Conservation (phyloP, 2,329 filamentous ascomycete genomes). For the Fusarium pseudoanthophilum region DNA sequence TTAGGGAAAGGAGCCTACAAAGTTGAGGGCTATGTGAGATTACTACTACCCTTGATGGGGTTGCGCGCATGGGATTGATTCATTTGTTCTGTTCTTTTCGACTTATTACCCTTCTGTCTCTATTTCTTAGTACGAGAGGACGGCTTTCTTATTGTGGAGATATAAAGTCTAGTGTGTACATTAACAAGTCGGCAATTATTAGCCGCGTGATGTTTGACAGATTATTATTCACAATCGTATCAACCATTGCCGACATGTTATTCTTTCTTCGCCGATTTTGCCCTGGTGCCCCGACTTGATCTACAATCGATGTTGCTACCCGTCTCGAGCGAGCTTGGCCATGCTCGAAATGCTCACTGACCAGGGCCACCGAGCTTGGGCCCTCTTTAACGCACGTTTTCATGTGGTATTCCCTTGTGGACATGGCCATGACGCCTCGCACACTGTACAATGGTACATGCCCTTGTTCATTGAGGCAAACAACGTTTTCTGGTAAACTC, state of each 20-base stretch:
- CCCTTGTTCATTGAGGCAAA: constrained; percentile 25
- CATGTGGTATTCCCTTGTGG: constrained; percentile 27
- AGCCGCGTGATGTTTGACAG: constrained; percentile 2
- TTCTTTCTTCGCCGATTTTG: not conserved
- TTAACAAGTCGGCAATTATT: constrained; percentile 17
- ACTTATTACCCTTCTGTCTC: constrained; percentile 30
- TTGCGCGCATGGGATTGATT: constrained; percentile 42
- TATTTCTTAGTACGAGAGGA: constrained; percentile 23
- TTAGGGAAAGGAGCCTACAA: constrained; percentile 44
- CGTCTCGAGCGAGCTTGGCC: not conserved
- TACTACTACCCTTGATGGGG: constrained; percentile 40
- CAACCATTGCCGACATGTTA: not conserved
- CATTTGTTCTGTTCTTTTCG: constrained; percentile 19
- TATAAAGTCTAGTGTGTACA: constrained; percentile 29
- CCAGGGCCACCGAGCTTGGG: constrained; percentile 23
- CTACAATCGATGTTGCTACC: not conserved
- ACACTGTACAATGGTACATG: constrained; percentile 32
- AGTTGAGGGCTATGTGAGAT: constrained; percentile 43
- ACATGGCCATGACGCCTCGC: constrained; percentile 18
- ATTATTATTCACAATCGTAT: constrained; percentile 3
- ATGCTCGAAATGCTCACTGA: not conserved
- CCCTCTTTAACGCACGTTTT: constrained; percentile 20
- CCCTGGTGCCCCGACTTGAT: not conserved
- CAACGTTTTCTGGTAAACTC: constrained; percentile 6
- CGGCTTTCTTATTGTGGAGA: constrained; percentile 22